Evolutionary conservation across 2,329 filamentous ascomycete species (phyloP), one percentile per base, ranked within the genome.

Genomic region (Pseudocercospora ulei): DNA sequence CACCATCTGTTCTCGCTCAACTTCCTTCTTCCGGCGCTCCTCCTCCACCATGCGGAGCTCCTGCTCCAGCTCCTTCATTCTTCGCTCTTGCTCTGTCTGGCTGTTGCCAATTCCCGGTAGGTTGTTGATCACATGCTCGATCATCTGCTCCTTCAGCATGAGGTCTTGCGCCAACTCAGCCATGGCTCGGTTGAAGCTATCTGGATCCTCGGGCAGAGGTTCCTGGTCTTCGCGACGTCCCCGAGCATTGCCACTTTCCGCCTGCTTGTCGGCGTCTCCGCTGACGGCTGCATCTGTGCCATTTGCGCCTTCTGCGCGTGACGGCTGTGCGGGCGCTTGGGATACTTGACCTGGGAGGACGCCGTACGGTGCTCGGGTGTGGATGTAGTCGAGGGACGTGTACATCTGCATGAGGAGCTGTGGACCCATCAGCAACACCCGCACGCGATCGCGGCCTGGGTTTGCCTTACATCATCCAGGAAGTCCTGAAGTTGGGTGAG

Each of bases 401-500:
- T 64, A 65, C 65, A 70, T 69, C 54, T 68, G 66, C 25, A 65
- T 63, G 12, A 66, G 57, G 23, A 69, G 63, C 65, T 69, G 45
- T 9, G n/a, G n/a, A 8, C 5, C 11, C 2, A 33, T 26, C 23
- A 36, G 23, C 5, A 13, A 16, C 1, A 18, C 12, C 20, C 34
- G 50, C 18, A 51, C 40, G 11, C 12, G 18, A 12, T 19, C 25
- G 9, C 11, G 12, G 26, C 18, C 9, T 13, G 7, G 11, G 12
- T 14, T 12, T n/a, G 12, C 8, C 11, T 18, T 65, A 83, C 82
- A 71, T 86, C 77, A 56, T 90, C 83, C 44, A 88, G 75, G 61
- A 82, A 79, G 65, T 90, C 82, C 63, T 92, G 84, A 41, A 90
- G 69, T 61, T 90, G 83, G 1, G 84, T 88, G 41, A 92, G 70